A percentile compares a stretch with the other conserved stretches of the same genome.
Evolutionary conservation across 345 rosid genomes (phyloP).

Genomic region (Brassica napus): DNA sequence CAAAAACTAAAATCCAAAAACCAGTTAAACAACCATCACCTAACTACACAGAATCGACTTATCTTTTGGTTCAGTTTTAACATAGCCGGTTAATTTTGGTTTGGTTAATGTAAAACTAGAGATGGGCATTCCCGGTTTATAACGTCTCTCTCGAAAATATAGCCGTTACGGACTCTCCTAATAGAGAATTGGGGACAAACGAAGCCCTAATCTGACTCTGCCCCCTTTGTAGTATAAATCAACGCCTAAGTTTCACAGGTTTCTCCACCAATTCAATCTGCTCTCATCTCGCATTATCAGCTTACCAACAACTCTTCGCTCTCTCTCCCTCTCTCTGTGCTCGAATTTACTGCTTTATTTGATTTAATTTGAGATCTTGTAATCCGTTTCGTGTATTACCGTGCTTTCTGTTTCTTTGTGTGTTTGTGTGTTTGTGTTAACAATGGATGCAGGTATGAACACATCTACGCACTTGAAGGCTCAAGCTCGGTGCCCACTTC

Average conservation of each 20-base stretch:
- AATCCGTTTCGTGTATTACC: conserved; percentile 3
- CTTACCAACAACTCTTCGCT: conserved; percentile 17
- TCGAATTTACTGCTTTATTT: conserved; percentile 14
- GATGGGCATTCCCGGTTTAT: background rate
- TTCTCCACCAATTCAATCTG: conserved; percentile 3
- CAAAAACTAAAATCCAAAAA: too few relatives aligned
- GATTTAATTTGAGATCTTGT: background rate
- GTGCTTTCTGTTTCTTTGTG: background rate
- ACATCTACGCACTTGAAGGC: conserved; percentile 34
- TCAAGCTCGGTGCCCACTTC: conserved; percentile 50
- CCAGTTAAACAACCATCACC: too few relatives aligned
- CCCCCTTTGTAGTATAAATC: background rate
- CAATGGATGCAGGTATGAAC: conserved; percentile 40
- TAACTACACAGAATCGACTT: background rate
- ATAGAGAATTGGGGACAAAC: background rate
- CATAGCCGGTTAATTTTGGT: background rate
- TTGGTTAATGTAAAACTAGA: background rate
- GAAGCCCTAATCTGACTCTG: conserved; percentile 20
- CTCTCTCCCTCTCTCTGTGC: conserved; percentile 5
- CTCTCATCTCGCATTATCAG: conserved; percentile 5
- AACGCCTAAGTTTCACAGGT: background rate
- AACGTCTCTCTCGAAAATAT: conserved; percentile 27
- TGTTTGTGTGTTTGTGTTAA: conserved; percentile 20
- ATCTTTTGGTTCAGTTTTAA: background rate
- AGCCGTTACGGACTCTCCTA: conserved; percentile 28